These are phyloP conservation scores for Hemisphaericaspora subhashii DNA, from an alignment of 1,139 yeast species.

Conservation along the genomic window DNA sequence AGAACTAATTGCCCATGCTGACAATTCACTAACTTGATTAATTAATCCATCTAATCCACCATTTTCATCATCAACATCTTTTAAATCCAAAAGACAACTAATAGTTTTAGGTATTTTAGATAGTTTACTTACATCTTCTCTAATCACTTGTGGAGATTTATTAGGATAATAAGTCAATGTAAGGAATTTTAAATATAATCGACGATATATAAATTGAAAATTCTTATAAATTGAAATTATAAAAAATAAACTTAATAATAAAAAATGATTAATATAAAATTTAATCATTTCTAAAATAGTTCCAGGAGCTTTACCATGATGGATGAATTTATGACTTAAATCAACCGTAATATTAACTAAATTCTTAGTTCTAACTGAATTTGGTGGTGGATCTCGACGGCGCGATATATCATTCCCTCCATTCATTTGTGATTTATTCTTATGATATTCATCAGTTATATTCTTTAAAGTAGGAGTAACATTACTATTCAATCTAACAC, in stretches of 20 bases:
- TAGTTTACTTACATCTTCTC: conserved; percentile 75
- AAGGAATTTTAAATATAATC: conserved; percentile 55
- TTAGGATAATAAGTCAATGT: conserved; percentile 76
- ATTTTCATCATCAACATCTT: conserved; percentile 76
- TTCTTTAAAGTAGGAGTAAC: conserved; percentile 11
- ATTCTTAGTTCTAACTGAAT: conserved; percentile 11
- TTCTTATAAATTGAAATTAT: conserved; percentile 57
- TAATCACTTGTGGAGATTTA: conserved; percentile 81
- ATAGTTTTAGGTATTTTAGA: conserved; percentile 75
- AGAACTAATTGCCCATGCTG: conserved; percentile 86
- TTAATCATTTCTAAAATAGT: conserved; percentile 9
- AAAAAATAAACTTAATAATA: conserved; percentile 55
- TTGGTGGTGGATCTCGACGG: conserved; percentile 12
- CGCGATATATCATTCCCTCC: not conserved
- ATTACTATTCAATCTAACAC: conserved; percentile 12
- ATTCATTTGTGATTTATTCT: not conserved
- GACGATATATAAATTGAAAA: conserved; percentile 53
- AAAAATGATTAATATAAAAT: conserved; percentile 23
- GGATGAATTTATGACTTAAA: conserved; percentile 11
- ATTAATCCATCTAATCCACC: conserved; percentile 86
- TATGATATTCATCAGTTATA: conserved; percentile 7
- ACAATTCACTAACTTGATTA: conserved; percentile 71
- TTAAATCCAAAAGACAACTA: conserved; percentile 69
- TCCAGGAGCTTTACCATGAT: conserved; percentile 4
- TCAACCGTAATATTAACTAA: conserved; percentile 11